Conservation (phyloP, 2,329 filamentous ascomycete genomes). For the Aspergillus sp. region DNA sequence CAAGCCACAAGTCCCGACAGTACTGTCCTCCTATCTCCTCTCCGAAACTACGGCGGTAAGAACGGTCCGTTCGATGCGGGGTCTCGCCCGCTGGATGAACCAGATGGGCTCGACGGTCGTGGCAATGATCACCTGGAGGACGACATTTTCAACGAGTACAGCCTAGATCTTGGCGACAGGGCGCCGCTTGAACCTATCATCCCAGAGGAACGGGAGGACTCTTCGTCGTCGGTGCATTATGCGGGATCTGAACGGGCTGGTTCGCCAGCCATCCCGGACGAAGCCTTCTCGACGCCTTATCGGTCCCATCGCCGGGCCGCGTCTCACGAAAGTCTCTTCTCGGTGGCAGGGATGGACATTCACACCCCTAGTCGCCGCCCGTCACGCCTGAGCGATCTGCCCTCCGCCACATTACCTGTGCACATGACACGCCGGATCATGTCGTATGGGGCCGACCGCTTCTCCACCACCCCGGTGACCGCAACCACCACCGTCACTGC, state of each 20-base stretch:
- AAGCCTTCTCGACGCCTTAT: conserved; percentile 29
- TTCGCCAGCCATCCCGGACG: conserved; percentile 15
- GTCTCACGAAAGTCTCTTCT: conserved; percentile 88
- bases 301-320: conserved; percentile 61
- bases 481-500: conserved; percentile 39
- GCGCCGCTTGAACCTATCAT: conserved; percentile 33
- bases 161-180: conserved; percentile 17
- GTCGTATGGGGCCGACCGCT: conserved; percentile 41
- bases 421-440: conserved; percentile 49
- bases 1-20: conserved; percentile 81
- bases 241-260: conserved; percentile 12
- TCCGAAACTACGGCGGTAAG: conserved; percentile 61
- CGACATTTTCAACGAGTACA: conserved; percentile 19
- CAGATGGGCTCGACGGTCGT: conserved; percentile 15
- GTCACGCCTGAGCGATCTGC: conserved; percentile 66
- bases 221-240: conserved; percentile 19
- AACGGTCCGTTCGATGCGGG: conserved; percentile 61
- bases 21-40: conserved; percentile 61
- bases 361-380: conserved; percentile 75
- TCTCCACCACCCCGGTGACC: conserved; percentile 39
- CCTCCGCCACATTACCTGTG: conserved; percentile 40
- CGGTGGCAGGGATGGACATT: conserved; percentile 83
- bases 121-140: conserved; percentile 14
- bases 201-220: conserved; percentile 40
- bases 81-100: conserved; percentile 34